Evolutionary conservation across 108 stramenopile species (phyloP), one percentile per base, ranked within the genome.

Genomic region (Mayamaea pseudoterrestris): DNA sequence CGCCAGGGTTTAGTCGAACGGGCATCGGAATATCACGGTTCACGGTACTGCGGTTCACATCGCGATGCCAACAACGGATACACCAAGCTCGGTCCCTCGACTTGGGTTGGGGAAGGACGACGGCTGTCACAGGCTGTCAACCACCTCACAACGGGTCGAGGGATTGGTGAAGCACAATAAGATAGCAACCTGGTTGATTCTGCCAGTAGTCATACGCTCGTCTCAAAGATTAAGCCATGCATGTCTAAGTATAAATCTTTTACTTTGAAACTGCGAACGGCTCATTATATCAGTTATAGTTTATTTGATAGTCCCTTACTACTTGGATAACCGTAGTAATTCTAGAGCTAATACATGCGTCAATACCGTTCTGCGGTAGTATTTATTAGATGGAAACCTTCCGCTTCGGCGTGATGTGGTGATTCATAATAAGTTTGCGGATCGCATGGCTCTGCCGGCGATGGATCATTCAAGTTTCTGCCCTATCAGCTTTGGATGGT

Each of bases 141-240:
- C n/a, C n/a, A n/a, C n/a, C n/a, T n/a, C n/a, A n/a, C n/a, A n/a
- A n/a, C n/a, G n/a, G n/a, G n/a, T n/a, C n/a, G n/a, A n/a, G n/a
- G n/a, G n/a, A n/a, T n/a, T n/a, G n/a, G n/a, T n/a, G n/a, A n/a
- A n/a, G n/a, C n/a, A n/a, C n/a, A n/a, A n/a, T n/a, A n/a, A n/a
- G n/a, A n/a, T n/a, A 39, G 86, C 74, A 93, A 95, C 78, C 93
- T 97, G 96, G 93, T 97, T 97, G 96, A 97, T 97, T 93, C 96
- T 97, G 96, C 93, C 96, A 97, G 93, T 97, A 94, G 93, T 95
- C 93, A 97, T 97, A 97, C 88, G 95, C 95, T 97, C 88, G 95
- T 94, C 93, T 96, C 91, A 94, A 96, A 96, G 95, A 96, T 94
- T 96, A 96, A 97, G 95, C 93, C 95, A 97, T 97, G 95, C 95